These are phyloP conservation scores for Pyropia yezoensis DNA, from an alignment of 23 red algal genomes.

Conservation along the genomic window DNA sequence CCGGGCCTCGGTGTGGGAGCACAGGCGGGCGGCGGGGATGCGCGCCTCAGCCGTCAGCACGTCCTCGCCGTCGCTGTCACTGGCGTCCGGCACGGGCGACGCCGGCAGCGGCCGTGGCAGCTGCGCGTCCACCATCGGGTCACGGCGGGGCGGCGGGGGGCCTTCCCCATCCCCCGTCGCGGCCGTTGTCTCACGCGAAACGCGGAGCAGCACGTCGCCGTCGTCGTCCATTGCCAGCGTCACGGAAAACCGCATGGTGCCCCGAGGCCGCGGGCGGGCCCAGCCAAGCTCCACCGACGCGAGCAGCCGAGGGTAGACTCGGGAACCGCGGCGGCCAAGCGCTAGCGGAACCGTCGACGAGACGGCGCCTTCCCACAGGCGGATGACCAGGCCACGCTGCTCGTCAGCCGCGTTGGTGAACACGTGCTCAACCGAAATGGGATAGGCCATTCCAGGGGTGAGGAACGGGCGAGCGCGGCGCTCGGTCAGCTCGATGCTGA, in stretches of 20 bases:
- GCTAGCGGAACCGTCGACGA: conserved; percentile 35
- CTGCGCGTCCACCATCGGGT: too few relatives aligned
- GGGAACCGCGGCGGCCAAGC: conserved; percentile 3
- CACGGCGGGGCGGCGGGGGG: too few relatives aligned
- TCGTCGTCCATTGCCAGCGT: conserved; percentile 16
- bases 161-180: too few relatives aligned
- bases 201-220: conserved; percentile 19
- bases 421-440: conserved; percentile 24
- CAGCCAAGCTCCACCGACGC: conserved; percentile 28
- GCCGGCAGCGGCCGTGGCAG: too few relatives aligned
- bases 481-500: conserved; percentile 59
- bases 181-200: too few relatives aligned
- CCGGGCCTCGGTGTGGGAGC: too few relatives aligned
- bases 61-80: too few relatives aligned
- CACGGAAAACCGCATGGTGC: conserved; percentile 38
- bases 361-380: conserved; percentile 39
- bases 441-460: conserved; percentile 22
- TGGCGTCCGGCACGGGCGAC: too few relatives aligned
- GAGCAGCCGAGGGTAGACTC: conserved; percentile 31
- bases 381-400: conserved; percentile 24
- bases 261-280: neutral
- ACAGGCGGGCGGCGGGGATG: too few relatives aligned
- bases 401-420: conserved; percentile 58
- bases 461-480: conserved; percentile 32
- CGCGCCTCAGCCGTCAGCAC: too few relatives aligned